Conservation (phyloP, 352 stramenopile species). For the Pythium volutum region DNA sequence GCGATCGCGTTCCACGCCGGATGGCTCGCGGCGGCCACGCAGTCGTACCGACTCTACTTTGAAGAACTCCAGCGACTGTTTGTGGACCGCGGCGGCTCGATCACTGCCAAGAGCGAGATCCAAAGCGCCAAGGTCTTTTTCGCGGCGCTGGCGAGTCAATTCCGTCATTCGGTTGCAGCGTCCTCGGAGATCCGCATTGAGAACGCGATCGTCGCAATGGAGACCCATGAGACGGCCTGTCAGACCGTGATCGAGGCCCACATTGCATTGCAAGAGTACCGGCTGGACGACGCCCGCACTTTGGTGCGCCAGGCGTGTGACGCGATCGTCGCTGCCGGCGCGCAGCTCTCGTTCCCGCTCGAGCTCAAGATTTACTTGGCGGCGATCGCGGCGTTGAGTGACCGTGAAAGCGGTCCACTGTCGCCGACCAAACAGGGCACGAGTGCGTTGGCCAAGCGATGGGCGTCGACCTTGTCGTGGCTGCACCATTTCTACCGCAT, state of each 20-base stretch:
- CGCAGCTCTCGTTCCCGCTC: conserved; percentile 51
- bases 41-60: conserved; percentile 65
- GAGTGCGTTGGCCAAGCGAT: conserved; percentile 28
- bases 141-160: conserved; percentile 14
- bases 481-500: conserved; percentile 71
- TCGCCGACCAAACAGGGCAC: conserved; percentile 14
- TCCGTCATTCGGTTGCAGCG: conserved; percentile 13
- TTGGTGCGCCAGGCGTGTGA: conserved; percentile 30
- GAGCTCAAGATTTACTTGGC: conserved; percentile 57
- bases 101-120: conserved; percentile 22
- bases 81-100: conserved; percentile 13
- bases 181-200: conserved; percentile 22
- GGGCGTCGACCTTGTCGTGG: conserved; percentile 32
- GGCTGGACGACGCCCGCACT: conserved; percentile 8
- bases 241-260: conserved; percentile 8
- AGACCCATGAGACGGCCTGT: conserved; percentile 11
- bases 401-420: conserved; percentile 7
- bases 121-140: conserved; percentile 25
- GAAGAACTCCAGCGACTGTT: conserved; percentile 34
- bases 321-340: conserved; percentile 31
- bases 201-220: conserved; percentile 9
- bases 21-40: conserved; percentile 40
- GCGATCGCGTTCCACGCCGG: conserved; percentile 37
- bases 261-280: conserved; percentile 19
- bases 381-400: conserved; percentile 31